These are phyloP conservation scores for Leccinum longicurvipes DNA, from an alignment of 768 basidiomycete species.

Conservation along the genomic window DNA sequence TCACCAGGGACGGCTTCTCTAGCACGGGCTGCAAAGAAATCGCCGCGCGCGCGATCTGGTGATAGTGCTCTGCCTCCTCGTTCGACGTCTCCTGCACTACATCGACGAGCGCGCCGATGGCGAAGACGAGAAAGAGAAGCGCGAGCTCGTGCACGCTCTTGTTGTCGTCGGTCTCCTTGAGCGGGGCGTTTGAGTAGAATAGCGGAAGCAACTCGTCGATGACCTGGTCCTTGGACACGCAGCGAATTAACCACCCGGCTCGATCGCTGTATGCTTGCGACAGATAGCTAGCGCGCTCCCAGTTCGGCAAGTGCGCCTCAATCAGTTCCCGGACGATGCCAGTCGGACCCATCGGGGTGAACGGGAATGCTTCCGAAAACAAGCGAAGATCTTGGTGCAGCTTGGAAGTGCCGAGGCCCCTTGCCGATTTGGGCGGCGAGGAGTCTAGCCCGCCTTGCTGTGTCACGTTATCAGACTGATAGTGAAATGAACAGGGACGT, in stretches of 20 bases:
- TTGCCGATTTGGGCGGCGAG: constrained; percentile 25
- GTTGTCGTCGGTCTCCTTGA: constrained; percentile 32
- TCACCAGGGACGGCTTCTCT: constrained; percentile 67
- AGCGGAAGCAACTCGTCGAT: constrained; percentile 39
- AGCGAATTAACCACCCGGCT: constrained; percentile 51
- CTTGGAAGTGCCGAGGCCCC: constrained; percentile 28
- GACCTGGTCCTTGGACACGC: constrained; percentile 45
- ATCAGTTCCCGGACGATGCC: constrained; percentile 48
- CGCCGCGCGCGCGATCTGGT: constrained; percentile 63
- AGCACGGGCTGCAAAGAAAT: constrained; percentile 65
- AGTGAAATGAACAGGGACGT: constrained; percentile 7
- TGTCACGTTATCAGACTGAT: constrained; percentile 25
- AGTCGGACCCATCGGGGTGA: constrained; percentile 55
- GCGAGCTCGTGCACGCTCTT: constrained; percentile 48
- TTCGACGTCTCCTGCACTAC: constrained; percentile 28
- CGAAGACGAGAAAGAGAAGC: constrained; percentile 48
- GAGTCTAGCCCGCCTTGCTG: constrained; percentile 14
- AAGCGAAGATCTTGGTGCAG: constrained; percentile 35
- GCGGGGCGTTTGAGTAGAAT: constrained; percentile 33
- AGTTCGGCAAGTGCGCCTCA: constrained; percentile 51
- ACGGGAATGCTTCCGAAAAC: constrained; percentile 62
- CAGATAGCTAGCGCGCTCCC: constrained; percentile 45
- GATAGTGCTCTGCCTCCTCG: constrained; percentile 56
- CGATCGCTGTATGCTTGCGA: constrained; percentile 45
- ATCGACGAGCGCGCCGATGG: constrained; percentile 49